phyloP scores from a whole-genome alignment of 2,329 filamentous ascomycete species.

The Nemania sp. region DNA sequence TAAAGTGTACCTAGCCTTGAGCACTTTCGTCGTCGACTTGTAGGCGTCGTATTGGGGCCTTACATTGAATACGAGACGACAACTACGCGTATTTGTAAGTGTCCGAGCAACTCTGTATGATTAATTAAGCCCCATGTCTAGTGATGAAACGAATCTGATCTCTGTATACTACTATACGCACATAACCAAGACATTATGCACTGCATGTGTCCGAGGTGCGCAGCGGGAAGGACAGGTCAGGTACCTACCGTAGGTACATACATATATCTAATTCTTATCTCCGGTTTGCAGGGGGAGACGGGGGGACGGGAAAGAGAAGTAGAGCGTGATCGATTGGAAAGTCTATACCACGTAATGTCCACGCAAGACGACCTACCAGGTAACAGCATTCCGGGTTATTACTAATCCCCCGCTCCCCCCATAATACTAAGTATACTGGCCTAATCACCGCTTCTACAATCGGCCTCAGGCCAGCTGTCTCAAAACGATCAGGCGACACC shows the following conservation, averaged over 20 bases:
- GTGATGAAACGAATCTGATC: not conserved
- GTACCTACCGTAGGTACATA: no score
- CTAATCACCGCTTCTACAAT: conserved; percentile 8
- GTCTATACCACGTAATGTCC: conserved; percentile 20
- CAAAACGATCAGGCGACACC: conserved; percentile 8
- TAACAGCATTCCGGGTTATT: conserved; percentile 4
- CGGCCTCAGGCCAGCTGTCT: not conserved
- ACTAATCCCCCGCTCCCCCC: conserved; percentile 6
- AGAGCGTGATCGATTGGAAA: conserved; percentile 14
- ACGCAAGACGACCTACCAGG: conserved; percentile 18
- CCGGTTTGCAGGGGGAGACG: not conserved
- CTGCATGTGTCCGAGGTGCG: conserved; percentile 1
- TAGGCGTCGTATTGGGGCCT: not conserved
- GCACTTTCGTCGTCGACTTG: not conserved
- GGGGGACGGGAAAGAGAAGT: not conserved
- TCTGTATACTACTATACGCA: conserved; percentile 1
- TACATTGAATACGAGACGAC: not conserved
- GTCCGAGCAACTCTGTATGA: not conserved
- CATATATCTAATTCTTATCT: conserved; percentile 21
- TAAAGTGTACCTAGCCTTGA: not conserved
- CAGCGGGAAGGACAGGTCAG: not conserved
- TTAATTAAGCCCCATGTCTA: not conserved
- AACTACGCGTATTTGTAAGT: not conserved
- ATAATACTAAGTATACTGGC: not conserved
- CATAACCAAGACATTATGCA: conserved; percentile 14